phyloP scores from a whole-genome alignment of 192 early-diverging fungal species.

The Lobosporangium transversale region DNA sequence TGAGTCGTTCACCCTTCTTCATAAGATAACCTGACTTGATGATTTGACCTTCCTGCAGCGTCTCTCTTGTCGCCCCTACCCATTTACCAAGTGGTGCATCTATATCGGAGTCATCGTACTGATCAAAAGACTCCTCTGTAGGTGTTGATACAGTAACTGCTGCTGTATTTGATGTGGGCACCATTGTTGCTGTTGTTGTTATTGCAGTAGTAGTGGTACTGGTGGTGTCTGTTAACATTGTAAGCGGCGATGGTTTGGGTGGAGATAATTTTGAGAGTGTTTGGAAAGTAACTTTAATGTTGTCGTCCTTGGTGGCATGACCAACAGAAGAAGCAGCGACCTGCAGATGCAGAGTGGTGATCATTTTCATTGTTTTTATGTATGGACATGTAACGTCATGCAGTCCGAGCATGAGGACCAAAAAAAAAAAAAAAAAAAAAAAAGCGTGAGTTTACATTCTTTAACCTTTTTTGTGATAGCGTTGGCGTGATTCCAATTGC shows the following conservation, averaged over 20 bases:
- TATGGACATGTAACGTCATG: too few species aligned
- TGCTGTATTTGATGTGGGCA: neutral
- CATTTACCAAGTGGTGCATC: conserved; percentile 42
- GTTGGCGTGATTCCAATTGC: too few species aligned
- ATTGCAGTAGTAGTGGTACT: neutral
- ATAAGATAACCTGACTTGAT: conserved; percentile 64
- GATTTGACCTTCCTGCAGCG: conserved; percentile 62
- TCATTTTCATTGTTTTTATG: conserved; percentile 7
- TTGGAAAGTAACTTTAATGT: neutral
- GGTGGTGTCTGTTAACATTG: neutral
- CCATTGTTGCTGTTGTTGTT: neutral
- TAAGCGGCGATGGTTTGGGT: conserved; percentile 1
- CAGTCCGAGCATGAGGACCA: too few species aligned
- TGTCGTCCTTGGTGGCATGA: too few species aligned
- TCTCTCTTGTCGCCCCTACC: conserved; percentile 49
- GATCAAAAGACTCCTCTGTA: conserved; percentile 8
- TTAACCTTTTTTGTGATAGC: too few species aligned
- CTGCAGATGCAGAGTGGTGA: neutral
- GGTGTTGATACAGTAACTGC: conserved; percentile 3
- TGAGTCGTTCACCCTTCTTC: conserved; percentile 68
- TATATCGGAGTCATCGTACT: conserved; percentile 44
- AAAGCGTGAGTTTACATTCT: too few species aligned
- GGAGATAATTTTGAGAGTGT: neutral
- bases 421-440: too few species aligned
- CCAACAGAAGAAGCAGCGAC: too few species aligned